Evolutionary conservation across 2,329 filamentous ascomycete species (phyloP).

Genomic region (Plectosphaerella plurivora): DNA sequence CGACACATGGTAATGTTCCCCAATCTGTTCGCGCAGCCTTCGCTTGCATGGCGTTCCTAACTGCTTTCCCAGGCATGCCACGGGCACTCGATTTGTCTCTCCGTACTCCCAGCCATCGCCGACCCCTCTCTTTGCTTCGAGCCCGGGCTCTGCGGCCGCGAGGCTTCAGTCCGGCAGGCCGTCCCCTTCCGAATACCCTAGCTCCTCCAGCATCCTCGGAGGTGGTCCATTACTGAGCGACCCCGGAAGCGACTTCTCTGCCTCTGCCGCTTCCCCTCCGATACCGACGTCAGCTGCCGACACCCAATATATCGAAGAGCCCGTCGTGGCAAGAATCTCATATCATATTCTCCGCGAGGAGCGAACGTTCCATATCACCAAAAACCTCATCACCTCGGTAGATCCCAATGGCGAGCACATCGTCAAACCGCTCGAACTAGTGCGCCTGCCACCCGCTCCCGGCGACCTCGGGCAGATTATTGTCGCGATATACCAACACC

Average conservation of each 20-base stretch:
- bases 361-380: slow-evolving; percentile 79
- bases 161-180: slow-evolving; percentile 38
- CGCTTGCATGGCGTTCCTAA: neutral
- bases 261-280: slow-evolving; percentile 28
- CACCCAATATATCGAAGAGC: slow-evolving; percentile 53
- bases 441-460: slow-evolving; percentile 63
- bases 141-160: slow-evolving; percentile 32
- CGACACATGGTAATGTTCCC: slow-evolving; percentile 68
- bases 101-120: slow-evolving; percentile 43
- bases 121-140: slow-evolving; percentile 38
- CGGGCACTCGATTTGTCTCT: slow-evolving; percentile 56
- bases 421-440: slow-evolving; percentile 73
- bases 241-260: slow-evolving; percentile 30
- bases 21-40: neutral
- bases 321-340: slow-evolving; percentile 77
- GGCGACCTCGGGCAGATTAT: slow-evolving; percentile 68
- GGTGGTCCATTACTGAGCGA: slow-evolving; percentile 26
- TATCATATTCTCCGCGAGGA: slow-evolving; percentile 80
- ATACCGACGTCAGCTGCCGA: slow-evolving; percentile 35
- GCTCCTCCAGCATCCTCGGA: slow-evolving; percentile 25
- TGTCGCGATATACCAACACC: slow-evolving; percentile 76
- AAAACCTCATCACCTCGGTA: slow-evolving; percentile 63
- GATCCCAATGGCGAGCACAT: slow-evolving; percentile 75
- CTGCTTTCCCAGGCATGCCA: slow-evolving; percentile 52
- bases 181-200: slow-evolving; percentile 35